Evolutionary conservation across 305 asterid species (phyloP).

Genomic region (Fraxinus latifolia): DNA sequence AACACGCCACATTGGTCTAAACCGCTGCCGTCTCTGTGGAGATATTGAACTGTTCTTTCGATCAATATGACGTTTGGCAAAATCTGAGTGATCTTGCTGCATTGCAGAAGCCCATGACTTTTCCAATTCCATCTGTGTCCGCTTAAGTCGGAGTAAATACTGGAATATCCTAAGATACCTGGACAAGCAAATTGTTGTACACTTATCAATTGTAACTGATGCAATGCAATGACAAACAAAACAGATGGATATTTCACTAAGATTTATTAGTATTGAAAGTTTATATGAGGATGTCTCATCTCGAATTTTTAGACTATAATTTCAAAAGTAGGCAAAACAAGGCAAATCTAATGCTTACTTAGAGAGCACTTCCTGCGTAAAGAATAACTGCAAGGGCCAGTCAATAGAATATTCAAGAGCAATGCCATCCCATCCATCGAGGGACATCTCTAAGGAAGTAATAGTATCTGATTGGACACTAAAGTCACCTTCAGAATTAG

Average conservation of each 20-base stretch:
- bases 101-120: slow-evolving; percentile 98
- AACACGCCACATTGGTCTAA: slow-evolving; percentile 89
- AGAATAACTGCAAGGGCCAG: slow-evolving; percentile 97
- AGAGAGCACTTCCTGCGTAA: slow-evolving; percentile 86
- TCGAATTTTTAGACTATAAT: slow-evolving; percentile 13
- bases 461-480: slow-evolving; percentile 45
- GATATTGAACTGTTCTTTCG: slow-evolving; percentile 42
- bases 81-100: slow-evolving; percentile 88
- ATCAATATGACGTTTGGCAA: slow-evolving; percentile 58
- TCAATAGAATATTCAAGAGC: slow-evolving; percentile 89
- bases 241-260: neutral
- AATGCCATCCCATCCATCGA: slow-evolving; percentile 97
- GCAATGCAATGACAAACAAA: slow-evolving; percentile 16
- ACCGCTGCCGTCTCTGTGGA: slow-evolving; percentile 70
- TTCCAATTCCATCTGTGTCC: slow-evolving; percentile 97
- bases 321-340: slow-evolving; percentile 1
- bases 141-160: slow-evolving; percentile 81
- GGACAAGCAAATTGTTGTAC: slow-evolving; percentile 22
- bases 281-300: neutral
- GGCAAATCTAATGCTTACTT: slow-evolving; percentile 57
- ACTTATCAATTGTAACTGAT: slow-evolving; percentile 23
- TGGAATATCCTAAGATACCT: slow-evolving; percentile 89
- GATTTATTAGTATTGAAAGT: slow-evolving; percentile 1
- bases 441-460: slow-evolving; percentile 53
- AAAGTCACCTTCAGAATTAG: slow-evolving; percentile 58